Conservation (phyloP, 352 stramenopile genomes). For the Phytophthora multivora region DNA sequence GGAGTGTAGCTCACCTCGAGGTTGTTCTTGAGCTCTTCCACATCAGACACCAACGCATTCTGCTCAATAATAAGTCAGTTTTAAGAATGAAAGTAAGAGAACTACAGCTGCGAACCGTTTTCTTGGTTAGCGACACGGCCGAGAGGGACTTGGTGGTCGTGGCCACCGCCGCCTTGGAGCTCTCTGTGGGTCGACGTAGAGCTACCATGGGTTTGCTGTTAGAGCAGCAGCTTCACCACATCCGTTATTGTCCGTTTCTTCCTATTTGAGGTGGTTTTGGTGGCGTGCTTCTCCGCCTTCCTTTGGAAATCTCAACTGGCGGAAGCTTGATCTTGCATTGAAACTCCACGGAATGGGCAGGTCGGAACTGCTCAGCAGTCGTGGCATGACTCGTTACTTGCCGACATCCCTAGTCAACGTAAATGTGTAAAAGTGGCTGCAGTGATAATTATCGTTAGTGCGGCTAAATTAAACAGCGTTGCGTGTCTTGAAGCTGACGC, state of each 20-base stretch:
- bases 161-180: slow-evolving; percentile 49
- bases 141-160: slow-evolving; percentile 62
- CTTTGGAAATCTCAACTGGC: not conserved
- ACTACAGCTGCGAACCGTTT: slow-evolving; percentile 36
- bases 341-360: too few species aligned
- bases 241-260: slow-evolving; percentile 24
- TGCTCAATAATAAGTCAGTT: slow-evolving; percentile 14
- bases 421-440: too few species aligned
- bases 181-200: slow-evolving; percentile 44
- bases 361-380: too few species aligned
- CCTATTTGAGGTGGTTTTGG: not conserved
- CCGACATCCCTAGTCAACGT: too few species aligned
- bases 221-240: not conserved
- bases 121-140: slow-evolving; percentile 60
- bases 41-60: slow-evolving; percentile 53
- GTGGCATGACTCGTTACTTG: too few species aligned
- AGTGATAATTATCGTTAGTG: too few species aligned
- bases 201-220: slow-evolving; percentile 19
- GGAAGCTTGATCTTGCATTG: too few species aligned
- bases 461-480: too few species aligned
- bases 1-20: slow-evolving; percentile 43
- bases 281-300: not conserved
- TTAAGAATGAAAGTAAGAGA: not conserved
- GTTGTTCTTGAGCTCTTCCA: slow-evolving; percentile 64
- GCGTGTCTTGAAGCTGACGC: too few species aligned